Conservation (phyloP, 2,329 filamentous ascomycete species). For the Claviceps sp. region DNA sequence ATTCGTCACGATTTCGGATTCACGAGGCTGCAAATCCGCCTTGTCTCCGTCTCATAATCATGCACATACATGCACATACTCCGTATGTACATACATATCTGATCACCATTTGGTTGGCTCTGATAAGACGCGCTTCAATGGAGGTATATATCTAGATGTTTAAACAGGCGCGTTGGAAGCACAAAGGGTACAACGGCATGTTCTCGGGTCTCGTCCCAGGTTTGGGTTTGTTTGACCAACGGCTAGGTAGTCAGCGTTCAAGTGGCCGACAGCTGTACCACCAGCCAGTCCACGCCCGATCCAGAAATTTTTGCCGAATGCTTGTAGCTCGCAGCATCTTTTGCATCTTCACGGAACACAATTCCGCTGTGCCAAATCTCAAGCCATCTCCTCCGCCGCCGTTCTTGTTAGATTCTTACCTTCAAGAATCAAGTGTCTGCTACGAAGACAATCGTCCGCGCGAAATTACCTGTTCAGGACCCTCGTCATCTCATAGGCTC, state of each 20-base stretch:
- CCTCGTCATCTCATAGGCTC: neutral
- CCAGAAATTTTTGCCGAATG: slow-evolving; percentile 6
- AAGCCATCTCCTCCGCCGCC: neutral
- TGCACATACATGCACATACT: no score
- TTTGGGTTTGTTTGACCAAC: no score
- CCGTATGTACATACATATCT: no score
- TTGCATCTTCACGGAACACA: neutral
- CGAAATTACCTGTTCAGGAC: neutral
- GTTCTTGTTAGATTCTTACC: neutral
- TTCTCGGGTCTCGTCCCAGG: no score
- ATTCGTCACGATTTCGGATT: no score
- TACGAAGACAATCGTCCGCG: neutral
- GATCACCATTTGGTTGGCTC: no score
- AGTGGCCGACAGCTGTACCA: neutral
- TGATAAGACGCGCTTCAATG: no score
- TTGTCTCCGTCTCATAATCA: no score
- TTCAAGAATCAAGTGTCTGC: neutral
- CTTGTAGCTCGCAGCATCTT: neutral
- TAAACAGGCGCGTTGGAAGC: no score
- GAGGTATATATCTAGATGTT: no score
- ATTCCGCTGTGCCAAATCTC: neutral
- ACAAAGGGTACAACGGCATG: no score
- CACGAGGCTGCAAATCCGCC: no score
- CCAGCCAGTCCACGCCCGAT: neutral
- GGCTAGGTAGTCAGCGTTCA: neutral